Evolutionary conservation across 2,329 filamentous ascomycete species (phyloP).

Genomic region (Alternaria angustiovoidea): DNA sequence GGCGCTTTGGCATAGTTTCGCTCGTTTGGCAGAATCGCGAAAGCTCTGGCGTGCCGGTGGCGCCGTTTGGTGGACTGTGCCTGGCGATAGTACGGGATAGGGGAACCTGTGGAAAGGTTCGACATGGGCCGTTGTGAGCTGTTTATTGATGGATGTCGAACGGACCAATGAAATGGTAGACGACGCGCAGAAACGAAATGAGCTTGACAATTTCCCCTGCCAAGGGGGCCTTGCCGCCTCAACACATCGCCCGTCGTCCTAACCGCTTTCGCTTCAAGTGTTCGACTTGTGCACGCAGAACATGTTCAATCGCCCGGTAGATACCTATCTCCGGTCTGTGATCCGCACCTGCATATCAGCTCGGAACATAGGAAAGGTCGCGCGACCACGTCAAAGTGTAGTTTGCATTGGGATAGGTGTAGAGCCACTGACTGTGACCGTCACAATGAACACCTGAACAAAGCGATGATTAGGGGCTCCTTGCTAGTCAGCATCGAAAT

Average conservation of each 20-base stretch:
- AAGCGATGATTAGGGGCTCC: slow-evolving; percentile 8
- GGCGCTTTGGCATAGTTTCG: slow-evolving; percentile 35
- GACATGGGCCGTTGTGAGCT: slow-evolving; percentile 34
- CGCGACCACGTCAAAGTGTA: slow-evolving; percentile 9
- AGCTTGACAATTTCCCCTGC: slow-evolving; percentile 41
- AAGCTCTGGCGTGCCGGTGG: slow-evolving; percentile 37
- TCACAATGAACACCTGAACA: slow-evolving; percentile 14
- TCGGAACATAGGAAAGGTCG: slow-evolving; percentile 5
- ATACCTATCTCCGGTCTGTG: slow-evolving; percentile 12
- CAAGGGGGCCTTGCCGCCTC: slow-evolving; percentile 40
- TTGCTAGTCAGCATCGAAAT: not conserved
- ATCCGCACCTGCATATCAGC: slow-evolving; percentile 14
- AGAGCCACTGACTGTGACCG: slow-evolving; percentile 3
- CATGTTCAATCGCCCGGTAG: slow-evolving; percentile 20
- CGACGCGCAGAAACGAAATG: slow-evolving; percentile 44
- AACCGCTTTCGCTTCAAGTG: slow-evolving; percentile 29
- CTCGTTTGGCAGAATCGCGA: slow-evolving; percentile 34
- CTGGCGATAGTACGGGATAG: slow-evolving; percentile 43
- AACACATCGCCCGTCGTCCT: slow-evolving; percentile 33
- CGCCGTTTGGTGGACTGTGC: slow-evolving; percentile 33
- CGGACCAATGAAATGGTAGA: slow-evolving; percentile 31
- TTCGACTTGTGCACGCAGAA: slow-evolving; percentile 21
- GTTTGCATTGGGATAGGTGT: not conserved
- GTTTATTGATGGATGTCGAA: slow-evolving; percentile 43
- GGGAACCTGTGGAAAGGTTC: slow-evolving; percentile 36